Base-by-base conservation (phyloP, 1,284 basidiomycete genomes). In the Neotropicomus parvogracilis region DNA sequence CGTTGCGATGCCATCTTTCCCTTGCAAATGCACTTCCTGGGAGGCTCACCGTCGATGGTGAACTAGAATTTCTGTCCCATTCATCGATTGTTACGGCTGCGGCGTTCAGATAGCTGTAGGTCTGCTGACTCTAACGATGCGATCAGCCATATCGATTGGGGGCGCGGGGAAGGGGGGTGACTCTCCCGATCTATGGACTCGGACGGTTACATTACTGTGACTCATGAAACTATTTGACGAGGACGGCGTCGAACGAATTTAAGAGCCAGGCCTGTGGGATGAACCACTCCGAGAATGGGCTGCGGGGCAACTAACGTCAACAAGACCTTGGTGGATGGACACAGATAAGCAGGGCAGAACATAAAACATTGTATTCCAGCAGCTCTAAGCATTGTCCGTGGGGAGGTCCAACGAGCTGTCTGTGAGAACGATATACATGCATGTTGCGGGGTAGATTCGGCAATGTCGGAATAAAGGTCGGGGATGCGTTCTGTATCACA, bases 11-110 rank as follows among this genome's bases (percentile, higher is more conserved):
- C 81, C 81, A 47, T 71, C 66, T 53, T 71, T 67, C 8, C 82
- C 82, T 46, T 75, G 70, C 48, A 76, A 53, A 56, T 77, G 85
- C 50, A 78, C 72, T 1, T 63, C 67, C 52, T 85, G 80, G 40
- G 67, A 3, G 80, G 80, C 0, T 76, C 79, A 60, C n/a, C n/a
- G n/a, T 83, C 50, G 85, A 70, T 8, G 83, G 64, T 24, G n/a
- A n/a, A n/a, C n/a, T n/a, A n/a, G n/a, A n/a, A n/a, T n/a, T n/a
- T n/a, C n/a, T n/a, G n/a, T n/a, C n/a, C n/a, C n/a, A n/a, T n/a
- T n/a, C 85, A 60, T 85, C 84, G 50, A 85, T 74, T 28, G 85
- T 72, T 20, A 85, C 76, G 49, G 80, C 65, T 12, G 82, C 83
- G 26, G 24, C 24, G n/a, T n/a, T n/a, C n/a, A n/a, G n/a, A n/a